Conservation (phyloP, 192 early-diverging fungal species). For the Entrophospora sp. region DNA sequence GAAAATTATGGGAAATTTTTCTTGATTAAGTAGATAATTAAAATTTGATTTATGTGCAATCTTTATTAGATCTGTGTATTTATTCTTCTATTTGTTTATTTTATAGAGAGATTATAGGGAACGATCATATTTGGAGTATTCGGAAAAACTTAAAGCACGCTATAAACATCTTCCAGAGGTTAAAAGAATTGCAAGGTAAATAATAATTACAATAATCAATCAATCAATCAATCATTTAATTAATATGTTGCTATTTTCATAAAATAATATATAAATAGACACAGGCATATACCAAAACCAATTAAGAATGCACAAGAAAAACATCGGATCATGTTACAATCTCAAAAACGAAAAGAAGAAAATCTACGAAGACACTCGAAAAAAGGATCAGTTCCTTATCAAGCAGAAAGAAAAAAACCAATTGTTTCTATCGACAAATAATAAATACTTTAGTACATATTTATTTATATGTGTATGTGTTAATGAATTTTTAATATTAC, state of each 20-base stretch:
- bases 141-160: slow-evolving; percentile 83
- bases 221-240: neutral
- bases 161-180: slow-evolving; percentile 90
- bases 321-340: slow-evolving; percentile 74
- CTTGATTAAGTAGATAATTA: too few relatives aligned
- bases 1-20: too few relatives aligned
- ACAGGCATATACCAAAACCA: slow-evolving; percentile 76
- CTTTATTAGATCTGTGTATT: neutral
- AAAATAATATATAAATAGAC: slow-evolving; percentile 34
- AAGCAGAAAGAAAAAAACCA: slow-evolving; percentile 63
- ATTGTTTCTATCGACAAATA: slow-evolving; percentile 58
- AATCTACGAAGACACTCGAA: slow-evolving; percentile 82
- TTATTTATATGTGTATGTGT: too few relatives aligned
- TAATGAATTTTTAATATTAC: too few relatives aligned
- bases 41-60: too few relatives aligned
- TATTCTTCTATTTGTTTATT: neutral
- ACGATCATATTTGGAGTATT: slow-evolving; percentile 68
- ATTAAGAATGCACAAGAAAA: slow-evolving; percentile 73
- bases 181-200: slow-evolving; percentile 50
- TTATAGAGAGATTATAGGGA: slow-evolving; percentile 61
- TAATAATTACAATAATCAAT: neutral
- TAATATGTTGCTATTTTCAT: neutral
- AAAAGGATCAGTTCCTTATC: slow-evolving; percentile 42
- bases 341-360: slow-evolving; percentile 81
- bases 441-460: too few relatives aligned